Evolutionary conservation across 768 basidiomycete genomes (phyloP).

Genomic region (Gymnopilus dilepis): DNA sequence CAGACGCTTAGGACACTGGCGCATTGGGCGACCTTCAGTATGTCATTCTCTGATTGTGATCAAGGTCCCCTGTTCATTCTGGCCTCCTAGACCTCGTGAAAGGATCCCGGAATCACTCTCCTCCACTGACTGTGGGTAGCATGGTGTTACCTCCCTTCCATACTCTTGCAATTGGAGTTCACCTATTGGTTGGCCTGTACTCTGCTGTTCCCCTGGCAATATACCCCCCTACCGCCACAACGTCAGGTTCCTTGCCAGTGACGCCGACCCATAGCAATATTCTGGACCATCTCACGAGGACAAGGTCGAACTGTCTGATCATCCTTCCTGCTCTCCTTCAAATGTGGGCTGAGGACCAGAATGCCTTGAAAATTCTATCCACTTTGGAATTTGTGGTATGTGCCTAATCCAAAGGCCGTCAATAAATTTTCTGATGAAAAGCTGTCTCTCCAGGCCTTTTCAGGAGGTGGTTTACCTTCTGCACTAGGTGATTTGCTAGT

Average conservation of each 20-base stretch:
- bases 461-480: constrained; percentile 41
- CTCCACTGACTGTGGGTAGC: constrained; percentile 27
- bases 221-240: constrained; percentile 30
- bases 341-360: constrained; percentile 38
- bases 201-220: constrained; percentile 13
- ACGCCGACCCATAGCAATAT: constrained; percentile 37
- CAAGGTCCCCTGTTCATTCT: background rate
- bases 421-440: background rate
- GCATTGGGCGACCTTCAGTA: constrained; percentile 42
- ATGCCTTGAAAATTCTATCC: constrained; percentile 29
- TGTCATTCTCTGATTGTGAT: constrained; percentile 15
- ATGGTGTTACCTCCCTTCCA: constrained; percentile 48
- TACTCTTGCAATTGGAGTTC: constrained; percentile 35
- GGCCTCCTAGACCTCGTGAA: constrained; percentile 17
- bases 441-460: constrained; percentile 30
- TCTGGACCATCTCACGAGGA: constrained; percentile 37
- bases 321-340: constrained; percentile 47
- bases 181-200: constrained; percentile 36
- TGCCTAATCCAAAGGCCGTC: background rate
- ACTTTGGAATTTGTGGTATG: constrained; percentile 31
- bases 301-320: constrained; percentile 34
- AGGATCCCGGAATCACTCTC: constrained; percentile 22
- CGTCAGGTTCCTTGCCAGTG: constrained; percentile 39
- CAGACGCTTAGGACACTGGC: constrained; percentile 36
- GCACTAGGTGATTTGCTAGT: constrained; percentile 40